phyloP scores from a whole-genome alignment of 1,284 basidiomycete species.

The Boletus holoroseus region DNA sequence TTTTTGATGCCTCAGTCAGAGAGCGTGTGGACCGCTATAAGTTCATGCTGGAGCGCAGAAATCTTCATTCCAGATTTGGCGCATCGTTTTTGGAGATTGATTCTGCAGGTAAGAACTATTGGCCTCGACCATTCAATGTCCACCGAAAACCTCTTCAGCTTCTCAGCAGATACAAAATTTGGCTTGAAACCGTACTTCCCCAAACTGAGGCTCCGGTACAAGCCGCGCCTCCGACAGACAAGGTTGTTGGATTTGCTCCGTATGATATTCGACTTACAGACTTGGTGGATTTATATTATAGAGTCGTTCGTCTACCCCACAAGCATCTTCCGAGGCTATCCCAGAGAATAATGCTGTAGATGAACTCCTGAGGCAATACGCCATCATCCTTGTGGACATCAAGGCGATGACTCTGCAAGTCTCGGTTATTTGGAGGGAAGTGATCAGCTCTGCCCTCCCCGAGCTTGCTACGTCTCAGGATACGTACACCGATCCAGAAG shows the following conservation, averaged over 20 bases:
- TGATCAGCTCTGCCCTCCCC: conserved; percentile 58
- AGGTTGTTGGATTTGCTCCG: conserved; percentile 14
- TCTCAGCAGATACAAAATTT: conserved; percentile 69
- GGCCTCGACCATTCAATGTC: neutral
- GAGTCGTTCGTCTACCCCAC: conserved; percentile 50
- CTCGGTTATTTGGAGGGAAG: conserved; percentile 56
- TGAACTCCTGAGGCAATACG: conserved; percentile 58
- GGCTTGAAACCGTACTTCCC: conserved; percentile 54
- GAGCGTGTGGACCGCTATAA: conserved; percentile 68
- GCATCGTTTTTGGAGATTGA: conserved; percentile 83
- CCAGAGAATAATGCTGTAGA: conserved; percentile 55
- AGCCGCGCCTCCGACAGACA: conserved; percentile 27
- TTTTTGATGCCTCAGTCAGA: conserved; percentile 63
- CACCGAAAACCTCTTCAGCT: conserved; percentile 44
- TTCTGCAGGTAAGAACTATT: conserved; percentile 61
- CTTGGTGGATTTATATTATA: conserved; percentile 8
- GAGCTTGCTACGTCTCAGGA: conserved; percentile 34
- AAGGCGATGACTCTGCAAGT: conserved; percentile 48
- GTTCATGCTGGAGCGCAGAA: conserved; percentile 78
- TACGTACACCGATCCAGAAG: conserved; percentile 44
- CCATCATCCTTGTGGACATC: conserved; percentile 62
- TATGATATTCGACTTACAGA: neutral
- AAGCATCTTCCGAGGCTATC: conserved; percentile 41
- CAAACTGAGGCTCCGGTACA: conserved; percentile 33
- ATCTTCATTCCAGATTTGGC: conserved; percentile 78